phyloP scores from a whole-genome alignment of 2,329 filamentous ascomycete species.

The Tetracladium maxilliforme region DNA sequence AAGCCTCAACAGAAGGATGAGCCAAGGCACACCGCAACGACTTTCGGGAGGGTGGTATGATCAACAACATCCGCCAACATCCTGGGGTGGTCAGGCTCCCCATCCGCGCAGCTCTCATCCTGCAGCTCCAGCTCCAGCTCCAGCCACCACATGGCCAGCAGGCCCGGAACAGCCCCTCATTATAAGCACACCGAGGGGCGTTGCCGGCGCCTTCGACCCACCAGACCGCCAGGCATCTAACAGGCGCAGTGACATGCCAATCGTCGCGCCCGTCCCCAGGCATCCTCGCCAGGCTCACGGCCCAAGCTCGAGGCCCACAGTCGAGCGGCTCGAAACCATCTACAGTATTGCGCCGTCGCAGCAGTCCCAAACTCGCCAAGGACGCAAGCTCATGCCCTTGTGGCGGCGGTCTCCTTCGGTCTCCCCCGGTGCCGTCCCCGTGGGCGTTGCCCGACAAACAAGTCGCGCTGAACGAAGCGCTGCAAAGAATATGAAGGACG shows the following conservation, averaged over 20 bases:
- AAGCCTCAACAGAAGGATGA: too few relatives aligned
- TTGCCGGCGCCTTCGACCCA: too few relatives aligned
- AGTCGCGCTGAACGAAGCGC: slow-evolving; percentile 46
- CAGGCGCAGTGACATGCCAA: slow-evolving; percentile 23
- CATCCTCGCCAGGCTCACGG: slow-evolving; percentile 26
- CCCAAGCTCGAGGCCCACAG: slow-evolving; percentile 25
- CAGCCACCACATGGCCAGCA: too few relatives aligned
- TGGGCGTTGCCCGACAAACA: slow-evolving; percentile 18
- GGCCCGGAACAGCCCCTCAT: too few relatives aligned
- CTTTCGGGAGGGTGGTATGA: too few relatives aligned
- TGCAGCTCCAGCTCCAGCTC: too few relatives aligned
- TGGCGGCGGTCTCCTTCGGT: slow-evolving; percentile 9
- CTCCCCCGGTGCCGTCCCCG: slow-evolving; percentile 19
- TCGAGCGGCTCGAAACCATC: slow-evolving; percentile 40
- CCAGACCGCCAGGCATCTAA: slow-evolving; percentile 19
- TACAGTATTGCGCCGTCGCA: slow-evolving; percentile 21
- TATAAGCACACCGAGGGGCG: too few relatives aligned
- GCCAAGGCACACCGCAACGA: too few relatives aligned
- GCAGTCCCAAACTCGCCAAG: slow-evolving; percentile 3
- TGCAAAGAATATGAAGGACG: slow-evolving; percentile 46
- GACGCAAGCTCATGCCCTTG: too few relatives aligned
- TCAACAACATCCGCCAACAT: too few relatives aligned
- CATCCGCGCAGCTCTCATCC: too few relatives aligned
- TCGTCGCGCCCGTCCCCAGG: slow-evolving; percentile 37
- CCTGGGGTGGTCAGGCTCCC: too few relatives aligned